phyloP scores from a whole-genome alignment of 1,284 basidiomycete genomes.

The Trichosporon sp. region DNA sequence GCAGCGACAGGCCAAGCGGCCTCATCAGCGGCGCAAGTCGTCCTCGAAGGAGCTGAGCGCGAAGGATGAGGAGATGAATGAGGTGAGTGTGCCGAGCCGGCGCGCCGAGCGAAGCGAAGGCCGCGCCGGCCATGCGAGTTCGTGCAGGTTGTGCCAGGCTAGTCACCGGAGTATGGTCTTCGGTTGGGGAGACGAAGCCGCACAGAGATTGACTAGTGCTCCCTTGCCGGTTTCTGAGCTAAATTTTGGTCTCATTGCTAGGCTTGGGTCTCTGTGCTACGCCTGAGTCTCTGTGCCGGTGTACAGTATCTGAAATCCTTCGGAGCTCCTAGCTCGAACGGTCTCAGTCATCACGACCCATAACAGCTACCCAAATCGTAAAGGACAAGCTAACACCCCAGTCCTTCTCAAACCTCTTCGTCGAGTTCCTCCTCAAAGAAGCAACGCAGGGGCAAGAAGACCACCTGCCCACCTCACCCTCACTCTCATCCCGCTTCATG shows the following conservation, averaged over 20 bases:
- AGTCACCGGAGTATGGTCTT: no score
- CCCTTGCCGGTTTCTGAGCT: no score
- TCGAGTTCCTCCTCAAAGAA: slow-evolving; percentile 90
- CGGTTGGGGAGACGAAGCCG: no score
- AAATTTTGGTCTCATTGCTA: no score
- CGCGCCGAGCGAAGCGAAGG: neutral
- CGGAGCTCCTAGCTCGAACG: neutral
- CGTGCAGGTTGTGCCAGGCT: no score
- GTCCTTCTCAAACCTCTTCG: slow-evolving; percentile 92
- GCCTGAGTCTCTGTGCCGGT: no score
- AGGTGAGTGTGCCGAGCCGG: slow-evolving; percentile 31
- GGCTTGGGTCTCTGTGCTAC: no score
- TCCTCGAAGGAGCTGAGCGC: slow-evolving; percentile 55
- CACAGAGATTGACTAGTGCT: no score
- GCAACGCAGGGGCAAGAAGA: slow-evolving; percentile 52
- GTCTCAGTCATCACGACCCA: no score
- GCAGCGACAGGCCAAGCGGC: slow-evolving; percentile 52
- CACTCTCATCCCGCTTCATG: neutral
- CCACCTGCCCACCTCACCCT: neutral
- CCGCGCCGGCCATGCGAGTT: no score
- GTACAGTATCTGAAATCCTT: neutral
- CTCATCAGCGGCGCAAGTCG: slow-evolving; percentile 59
- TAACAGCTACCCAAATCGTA: no score
- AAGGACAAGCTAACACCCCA: slow-evolving; percentile 41
- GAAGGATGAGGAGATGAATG: slow-evolving; percentile 47